These are phyloP conservation scores for Gnetum montanum DNA, from an alignment of 75 land plant genomes.

Conservation along the genomic window DNA sequence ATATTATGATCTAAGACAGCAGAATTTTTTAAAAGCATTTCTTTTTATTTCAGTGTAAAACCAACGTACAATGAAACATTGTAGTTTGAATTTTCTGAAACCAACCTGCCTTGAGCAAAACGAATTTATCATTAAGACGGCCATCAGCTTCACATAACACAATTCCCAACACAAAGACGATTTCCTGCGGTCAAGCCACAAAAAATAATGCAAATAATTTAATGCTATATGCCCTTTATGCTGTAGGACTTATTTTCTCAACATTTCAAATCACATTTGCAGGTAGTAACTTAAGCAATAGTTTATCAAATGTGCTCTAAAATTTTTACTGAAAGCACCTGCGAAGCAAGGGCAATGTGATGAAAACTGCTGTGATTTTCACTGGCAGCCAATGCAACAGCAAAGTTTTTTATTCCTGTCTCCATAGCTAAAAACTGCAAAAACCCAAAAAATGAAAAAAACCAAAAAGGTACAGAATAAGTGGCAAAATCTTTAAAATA, in stretches of 20 bases:
- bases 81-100: too few species aligned
- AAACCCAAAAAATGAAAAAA: not conserved
- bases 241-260: too few species aligned
- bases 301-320: not conserved
- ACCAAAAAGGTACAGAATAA: not conserved
- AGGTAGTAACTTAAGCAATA: too few species aligned
- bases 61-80: too few species aligned
- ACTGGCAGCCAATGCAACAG: slow-evolving; percentile 35
- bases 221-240: slow-evolving; percentile 81
- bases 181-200: slow-evolving; percentile 41
- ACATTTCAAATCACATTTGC: too few species aligned
- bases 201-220: not conserved
- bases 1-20: too few species aligned
- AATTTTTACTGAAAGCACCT: slow-evolving; percentile 25
- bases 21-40: too few species aligned
- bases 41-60: too few species aligned
- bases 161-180: slow-evolving; percentile 74
- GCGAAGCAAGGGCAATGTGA: slow-evolving; percentile 80
- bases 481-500: not conserved
- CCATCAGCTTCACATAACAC: slow-evolving; percentile 92
- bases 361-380: slow-evolving; percentile 31
- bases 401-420: slow-evolving; percentile 47
- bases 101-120: slow-evolving; percentile 84
- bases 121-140: slow-evolving; percentile 81
- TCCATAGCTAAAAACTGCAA: slow-evolving; percentile 78